Evolutionary conservation across 179 eudicot species (phyloP), one percentile per base, ranked within the genome.

Genomic region (Silene noctiflora): DNA sequence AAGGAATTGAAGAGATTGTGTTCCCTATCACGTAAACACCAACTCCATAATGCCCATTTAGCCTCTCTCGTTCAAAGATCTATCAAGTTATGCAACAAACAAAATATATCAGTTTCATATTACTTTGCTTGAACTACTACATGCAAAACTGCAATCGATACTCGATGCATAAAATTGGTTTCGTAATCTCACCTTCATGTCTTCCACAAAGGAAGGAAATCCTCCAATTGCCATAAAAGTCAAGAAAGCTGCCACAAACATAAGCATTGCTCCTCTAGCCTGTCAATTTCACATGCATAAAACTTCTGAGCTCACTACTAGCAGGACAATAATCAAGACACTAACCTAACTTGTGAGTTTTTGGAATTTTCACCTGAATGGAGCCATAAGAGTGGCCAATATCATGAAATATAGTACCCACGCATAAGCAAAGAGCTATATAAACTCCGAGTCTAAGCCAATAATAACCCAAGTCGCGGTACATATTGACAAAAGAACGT

Each of bases 171-270:
- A 4, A 35, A 35, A 35, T 1, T 35, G 9, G 56, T 51, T 51
- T 51, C 56, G 35, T 46, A 39, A 35, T 67, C 35, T 67, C n/a
- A 90, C 92, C 92, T 90, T 86, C 88, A 90, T 81, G 67, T 90
- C 95, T 70, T 90, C 95, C 0, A 90, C 95, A 77, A 90, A 90
- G 3, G 95, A 90, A 72, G 95, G 95, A 24, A 90, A 90, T 7
- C 91, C 91, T 24, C 92, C 92, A 19, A 90, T 86, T 6, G 95
- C 92, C 91, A 90, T 87, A 63, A 90, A 87, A 42, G 95, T 87
- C 67, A 90, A 77, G 79, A 89, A 89, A 21, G 87, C 72, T 16
- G 86, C 88, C 22, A 90, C 91, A 73, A 89, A 90, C 78, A 81
- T 78, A 33, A 89, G 85, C 89, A 87, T 79, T 25, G 95, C 60